A percentile compares a stretch with the other conserved stretches of the same genome.
Conservation (phyloP, 805 yeast genomes). For the Ogataea siamensis region DNA sequence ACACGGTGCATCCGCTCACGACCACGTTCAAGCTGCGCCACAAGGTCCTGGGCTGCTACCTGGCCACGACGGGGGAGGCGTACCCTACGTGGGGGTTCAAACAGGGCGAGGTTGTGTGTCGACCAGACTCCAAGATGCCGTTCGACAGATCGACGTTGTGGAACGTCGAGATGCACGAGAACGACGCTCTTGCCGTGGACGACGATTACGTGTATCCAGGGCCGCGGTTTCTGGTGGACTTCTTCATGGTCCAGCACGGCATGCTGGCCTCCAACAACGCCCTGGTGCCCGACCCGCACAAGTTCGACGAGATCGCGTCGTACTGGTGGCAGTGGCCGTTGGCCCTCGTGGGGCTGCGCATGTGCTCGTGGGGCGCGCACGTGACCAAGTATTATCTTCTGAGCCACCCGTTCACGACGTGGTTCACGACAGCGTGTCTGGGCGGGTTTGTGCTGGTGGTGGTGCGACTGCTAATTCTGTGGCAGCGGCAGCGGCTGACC, state of each 20-base stretch:
- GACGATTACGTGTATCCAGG: constrained; percentile 40
- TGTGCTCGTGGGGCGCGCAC: constrained; percentile 67
- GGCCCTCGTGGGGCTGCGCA: constrained; percentile 63
- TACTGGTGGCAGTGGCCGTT: constrained; percentile 86
- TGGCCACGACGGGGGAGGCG: constrained; percentile 75
- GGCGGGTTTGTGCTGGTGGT: constrained; percentile 40
- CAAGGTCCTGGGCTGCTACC: constrained; percentile 70
- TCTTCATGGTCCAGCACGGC: constrained; percentile 67
- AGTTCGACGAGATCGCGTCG: constrained; percentile 68
- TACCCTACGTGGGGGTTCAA: constrained; percentile 98
- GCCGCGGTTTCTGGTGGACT: constrained; percentile 62
- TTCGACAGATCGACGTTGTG: constrained; percentile 70
- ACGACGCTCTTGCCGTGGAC: constrained; percentile 43
- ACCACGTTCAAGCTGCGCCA: constrained; percentile 77
- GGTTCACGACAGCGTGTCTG: constrained; percentile 58
- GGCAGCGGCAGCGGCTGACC: constrained; percentile 68
- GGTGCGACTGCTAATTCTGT: constrained; percentile 41
- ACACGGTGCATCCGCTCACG: constrained; percentile 72
- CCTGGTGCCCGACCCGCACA: constrained; percentile 70
- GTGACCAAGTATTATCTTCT: constrained; percentile 61
- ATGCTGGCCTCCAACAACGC: constrained; percentile 87
- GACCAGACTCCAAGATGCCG: constrained; percentile 37
- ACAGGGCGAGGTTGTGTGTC: constrained; percentile 87
- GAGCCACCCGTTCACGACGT: constrained; percentile 62
- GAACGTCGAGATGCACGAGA: constrained; percentile 72